Conservation (phyloP, 2,329 filamentous ascomycete genomes). For the Colletotrichum chlorophyti region DNA sequence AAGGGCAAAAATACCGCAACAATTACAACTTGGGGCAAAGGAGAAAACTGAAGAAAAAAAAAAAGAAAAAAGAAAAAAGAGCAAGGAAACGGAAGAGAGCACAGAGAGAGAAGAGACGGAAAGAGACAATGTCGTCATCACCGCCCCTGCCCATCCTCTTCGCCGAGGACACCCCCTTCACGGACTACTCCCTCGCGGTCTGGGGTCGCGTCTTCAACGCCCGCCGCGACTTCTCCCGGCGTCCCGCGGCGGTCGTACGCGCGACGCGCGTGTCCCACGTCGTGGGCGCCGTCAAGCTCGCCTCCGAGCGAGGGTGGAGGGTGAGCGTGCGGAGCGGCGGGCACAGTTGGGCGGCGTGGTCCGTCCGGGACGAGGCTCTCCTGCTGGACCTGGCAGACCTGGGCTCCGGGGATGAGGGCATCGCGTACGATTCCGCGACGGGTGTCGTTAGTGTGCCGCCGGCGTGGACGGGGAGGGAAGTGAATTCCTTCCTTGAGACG, state of each 20-base stretch:
- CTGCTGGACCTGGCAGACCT: conserved; percentile 41
- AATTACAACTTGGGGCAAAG: too few species aligned
- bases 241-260: conserved; percentile 49
- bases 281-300: conserved; percentile 45
- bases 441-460: conserved; percentile 50
- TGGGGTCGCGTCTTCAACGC: conserved; percentile 51
- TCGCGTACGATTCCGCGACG: conserved; percentile 47
- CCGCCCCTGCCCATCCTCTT: conserved; percentile 31
- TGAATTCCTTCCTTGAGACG: conserved; percentile 46
- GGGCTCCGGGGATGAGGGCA: conserved; percentile 30
- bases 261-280: conserved; percentile 45
- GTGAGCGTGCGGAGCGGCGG: conserved; percentile 56
- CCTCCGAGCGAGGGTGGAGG: conserved; percentile 38
- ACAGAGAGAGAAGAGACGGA: background rate
- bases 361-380: conserved; percentile 53
- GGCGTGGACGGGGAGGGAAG: conserved; percentile 51
- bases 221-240: conserved; percentile 38
- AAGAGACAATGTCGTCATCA: background rate
- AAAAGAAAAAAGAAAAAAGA: too few species aligned
- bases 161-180: conserved; percentile 32
- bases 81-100: too few species aligned
- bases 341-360: conserved; percentile 57
- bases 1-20: too few species aligned
- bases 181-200: conserved; percentile 35
- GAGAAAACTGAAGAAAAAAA: too few species aligned